phyloP scores from a whole-genome alignment of 805 yeast species.

The Myxozyma mucilagina region DNA sequence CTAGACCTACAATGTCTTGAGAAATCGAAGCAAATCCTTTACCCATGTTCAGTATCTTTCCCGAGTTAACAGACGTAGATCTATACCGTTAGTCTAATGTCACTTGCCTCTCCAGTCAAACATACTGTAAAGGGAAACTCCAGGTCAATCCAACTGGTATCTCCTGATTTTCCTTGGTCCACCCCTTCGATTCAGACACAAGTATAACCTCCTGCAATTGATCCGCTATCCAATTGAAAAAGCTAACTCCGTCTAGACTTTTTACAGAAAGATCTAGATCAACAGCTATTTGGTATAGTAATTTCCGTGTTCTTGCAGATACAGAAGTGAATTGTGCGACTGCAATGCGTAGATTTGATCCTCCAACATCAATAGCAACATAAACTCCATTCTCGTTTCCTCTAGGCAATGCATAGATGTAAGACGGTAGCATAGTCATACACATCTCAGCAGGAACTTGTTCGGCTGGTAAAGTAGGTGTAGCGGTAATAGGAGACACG shows the following conservation, averaged over 20 bases:
- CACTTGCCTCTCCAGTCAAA: neutral
- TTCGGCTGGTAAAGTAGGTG: neutral
- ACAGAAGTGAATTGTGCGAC: slow-evolving; percentile 69
- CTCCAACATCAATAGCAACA: slow-evolving; percentile 88
- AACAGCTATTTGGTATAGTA: slow-evolving; percentile 28
- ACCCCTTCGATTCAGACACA: neutral
- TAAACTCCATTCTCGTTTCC: slow-evolving; percentile 75
- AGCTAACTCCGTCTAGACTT: slow-evolving; percentile 36
- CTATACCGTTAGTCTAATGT: neutral
- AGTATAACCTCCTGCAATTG: slow-evolving; percentile 27
- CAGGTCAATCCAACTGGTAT: slow-evolving; percentile 39
- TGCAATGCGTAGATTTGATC: slow-evolving; percentile 88
- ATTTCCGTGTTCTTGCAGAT: slow-evolving; percentile 13
- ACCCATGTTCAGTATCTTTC: slow-evolving; percentile 39
- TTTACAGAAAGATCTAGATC: slow-evolving; percentile 34
- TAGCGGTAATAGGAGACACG: neutral
- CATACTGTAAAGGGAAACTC: slow-evolving; percentile 40
- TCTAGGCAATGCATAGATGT: slow-evolving; percentile 70
- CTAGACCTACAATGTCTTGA: slow-evolving; percentile 68
- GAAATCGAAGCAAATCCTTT: slow-evolving; percentile 76
- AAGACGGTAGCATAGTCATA: slow-evolving; percentile 73
- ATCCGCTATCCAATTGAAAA: slow-evolving; percentile 40
- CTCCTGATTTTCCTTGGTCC: slow-evolving; percentile 4
- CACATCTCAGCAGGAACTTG: neutral
- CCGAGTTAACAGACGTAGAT: slow-evolving; percentile 33